Base-by-base conservation (phyloP, 1,284 basidiomycete species). In the Leccinum laetum region DNA sequence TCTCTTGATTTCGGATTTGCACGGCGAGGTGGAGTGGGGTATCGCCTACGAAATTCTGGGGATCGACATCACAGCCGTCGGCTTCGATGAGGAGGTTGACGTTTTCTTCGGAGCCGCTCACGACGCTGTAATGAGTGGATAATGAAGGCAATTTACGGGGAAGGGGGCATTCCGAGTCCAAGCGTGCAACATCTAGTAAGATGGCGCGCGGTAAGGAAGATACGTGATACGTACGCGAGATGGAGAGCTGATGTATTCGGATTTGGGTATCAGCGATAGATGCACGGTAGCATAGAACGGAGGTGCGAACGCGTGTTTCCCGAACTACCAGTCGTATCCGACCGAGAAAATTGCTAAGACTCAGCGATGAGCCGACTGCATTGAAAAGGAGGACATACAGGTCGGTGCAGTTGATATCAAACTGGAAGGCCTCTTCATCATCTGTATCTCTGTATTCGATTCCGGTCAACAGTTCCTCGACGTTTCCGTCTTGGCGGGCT, bases 21-120 rank as follows among this genome's bases (percentile, higher is more conserved):
- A 78, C 67, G 2, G 76, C 73, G 32, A 75, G 67, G 37, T 75
- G 73, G 24, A 75, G 69, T 2, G 74, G 74, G 7, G 75, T 77
- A 10, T 78, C 55, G 3, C 76, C 75, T 21, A 57, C 39, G 2
- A 29, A 61, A 49, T 78, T 78, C 61, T 67, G 68, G 6, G 65
- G 68, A 53, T 75, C 77, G 41, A 75, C 74, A 1, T 75, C 77
- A 52, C 77, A 78, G 7, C 74, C 75, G 5, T 72, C 61, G 1
- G 70, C 70, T 63, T 71, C 71, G 55, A 78, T 76, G 49, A 73
- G 60, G 58, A 37, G 64, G 29, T 64, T 16, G 52, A 75, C 67
- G 21, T 77, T 32, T 16, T 71, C 72, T 1, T 61, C 3, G 6
- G 64, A 74, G 2, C 55, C 61, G 35, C 63, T 71, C 66, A 39